Evolutionary conservation across 2,329 filamentous ascomycete genomes (phyloP), one percentile per base, ranked within the genome.

Genomic region (Nothomitra cinnamomea): DNA sequence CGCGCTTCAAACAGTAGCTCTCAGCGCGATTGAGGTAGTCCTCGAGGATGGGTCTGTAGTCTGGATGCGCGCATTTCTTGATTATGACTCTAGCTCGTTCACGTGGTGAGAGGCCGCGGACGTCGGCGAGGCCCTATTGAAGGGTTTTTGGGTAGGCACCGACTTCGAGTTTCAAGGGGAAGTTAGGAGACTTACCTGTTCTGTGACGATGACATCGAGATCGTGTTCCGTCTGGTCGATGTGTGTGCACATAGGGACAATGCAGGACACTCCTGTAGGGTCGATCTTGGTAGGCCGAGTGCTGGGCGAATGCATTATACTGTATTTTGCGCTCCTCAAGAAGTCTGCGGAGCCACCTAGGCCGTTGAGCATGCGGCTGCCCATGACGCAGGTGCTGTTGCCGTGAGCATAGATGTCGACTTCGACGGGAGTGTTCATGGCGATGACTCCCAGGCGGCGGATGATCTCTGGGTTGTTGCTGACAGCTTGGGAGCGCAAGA

Each of bases 381-480:
- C 87, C 80, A 92, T 87, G 21, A 94, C 87, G 64, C 85, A 89
- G 53, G 87, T 94, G 57, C 77, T 83, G 78, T 94, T 95, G 61
- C 88, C 88, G 70, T 94, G 87, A 1, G 87, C 88, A 70, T 94
- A 94, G 63, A 94, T 94, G 69, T 94, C 88, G 15, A 94, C 87
- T 70, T 94, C 88, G 48, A 94, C 86, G 21, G 87, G 87, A 0
- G 87, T 94, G 76, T 94, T 94, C 87, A 94, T 94, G 66, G 86
- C 87, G 61, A 95, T 94, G 59, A 88, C 82, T 57, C 87, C 87
- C 1, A 94, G 74, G 24, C 87, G 79, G 54, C 86, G 80, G 71
- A 94, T 94, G 69, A 94, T 88, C 69, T 94, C 87, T 56, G 87
- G 87, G 2, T 82, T 84, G 75, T 94, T 94, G 63, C 84, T 89